Percentiles rank a stretch among this genome's conserved stretches.
phyloP scores from a whole-genome alignment of 148 eudicot genomes.

The Chenopodium suecicum region DNA sequence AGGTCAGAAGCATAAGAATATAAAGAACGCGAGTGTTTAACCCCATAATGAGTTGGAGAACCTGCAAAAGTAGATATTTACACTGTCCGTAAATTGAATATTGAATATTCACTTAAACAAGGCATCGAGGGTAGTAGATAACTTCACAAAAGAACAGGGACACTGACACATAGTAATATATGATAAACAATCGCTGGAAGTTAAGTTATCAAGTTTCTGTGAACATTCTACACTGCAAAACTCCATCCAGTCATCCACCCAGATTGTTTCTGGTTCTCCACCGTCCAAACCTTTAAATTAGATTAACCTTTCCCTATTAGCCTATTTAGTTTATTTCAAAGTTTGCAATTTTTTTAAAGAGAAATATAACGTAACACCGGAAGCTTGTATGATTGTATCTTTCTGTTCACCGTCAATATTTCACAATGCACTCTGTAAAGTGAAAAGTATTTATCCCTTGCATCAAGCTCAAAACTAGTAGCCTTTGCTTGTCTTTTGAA shows the following conservation, averaged over 20 bases:
- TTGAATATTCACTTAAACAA: neutral
- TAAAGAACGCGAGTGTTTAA: slow-evolving; percentile 72
- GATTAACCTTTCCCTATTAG: neutral
- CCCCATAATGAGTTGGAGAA: slow-evolving; percentile 77
- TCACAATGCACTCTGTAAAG: neutral
- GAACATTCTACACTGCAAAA: neutral
- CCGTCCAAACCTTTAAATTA: neutral
- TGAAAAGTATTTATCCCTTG: neutral
- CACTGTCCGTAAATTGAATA: slow-evolving; percentile 9
- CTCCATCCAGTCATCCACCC: neutral
- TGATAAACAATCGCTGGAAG: neutral
- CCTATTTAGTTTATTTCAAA: neutral
- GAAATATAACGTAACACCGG: neutral
- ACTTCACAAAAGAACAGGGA: neutral
- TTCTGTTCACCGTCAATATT: neutral
- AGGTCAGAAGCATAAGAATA: slow-evolving; percentile 65
- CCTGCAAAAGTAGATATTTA: slow-evolving; percentile 54
- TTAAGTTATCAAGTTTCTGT: too few species aligned
- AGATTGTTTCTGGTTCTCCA: neutral
- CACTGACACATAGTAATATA: neutral
- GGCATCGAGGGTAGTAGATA: neutral
- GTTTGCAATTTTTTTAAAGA: neutral
- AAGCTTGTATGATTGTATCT: neutral
- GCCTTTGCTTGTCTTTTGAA: neutral
- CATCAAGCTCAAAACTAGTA: neutral